Conservation (phyloP, 257 asterid genomes). For the Leptodermis oblonga region DNA sequence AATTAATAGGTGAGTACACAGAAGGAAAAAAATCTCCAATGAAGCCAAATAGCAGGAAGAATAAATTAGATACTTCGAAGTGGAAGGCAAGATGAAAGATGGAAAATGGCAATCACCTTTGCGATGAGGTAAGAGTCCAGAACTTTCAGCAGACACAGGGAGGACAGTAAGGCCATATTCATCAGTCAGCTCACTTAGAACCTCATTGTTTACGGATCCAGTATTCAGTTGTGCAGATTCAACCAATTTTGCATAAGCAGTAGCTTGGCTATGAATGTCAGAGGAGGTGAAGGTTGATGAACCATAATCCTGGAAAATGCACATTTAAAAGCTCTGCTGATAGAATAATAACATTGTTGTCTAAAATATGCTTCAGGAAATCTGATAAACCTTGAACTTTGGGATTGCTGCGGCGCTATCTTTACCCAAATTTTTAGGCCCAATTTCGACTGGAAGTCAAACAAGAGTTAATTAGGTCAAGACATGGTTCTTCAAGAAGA, state of each 20-base stretch:
- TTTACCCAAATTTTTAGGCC: constrained; percentile 28
- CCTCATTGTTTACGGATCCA: constrained; percentile 40
- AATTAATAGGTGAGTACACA: neutral
- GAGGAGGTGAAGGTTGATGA: constrained; percentile 30
- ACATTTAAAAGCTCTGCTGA: neutral
- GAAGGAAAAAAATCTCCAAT: neutral
- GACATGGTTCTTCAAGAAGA: constrained; percentile 3
- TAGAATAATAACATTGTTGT: neutral
- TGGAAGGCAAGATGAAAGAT: neutral
- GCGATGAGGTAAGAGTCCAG: constrained; percentile 61
- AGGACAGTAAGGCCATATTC: constrained; percentile 73
- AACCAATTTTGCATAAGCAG: constrained; percentile 51
- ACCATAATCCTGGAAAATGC: constrained; percentile 40
- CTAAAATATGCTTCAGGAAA: neutral
- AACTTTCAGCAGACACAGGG: constrained; percentile 87
- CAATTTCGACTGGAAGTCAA: constrained; percentile 30
- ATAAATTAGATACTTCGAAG: neutral
- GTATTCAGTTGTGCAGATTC: constrained; percentile 35
- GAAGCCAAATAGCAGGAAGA: too few relatives aligned
- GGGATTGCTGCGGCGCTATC: constrained; percentile 27
- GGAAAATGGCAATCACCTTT: constrained; percentile 34
- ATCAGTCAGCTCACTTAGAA: constrained; percentile 61
- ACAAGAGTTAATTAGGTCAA: neutral
- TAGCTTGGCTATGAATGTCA: constrained; percentile 60
- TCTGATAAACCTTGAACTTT: constrained; percentile 41